Base-by-base conservation (phyloP, 495 filamentous ascomycete genomes). In the Neurospora tetraspora region DNA sequence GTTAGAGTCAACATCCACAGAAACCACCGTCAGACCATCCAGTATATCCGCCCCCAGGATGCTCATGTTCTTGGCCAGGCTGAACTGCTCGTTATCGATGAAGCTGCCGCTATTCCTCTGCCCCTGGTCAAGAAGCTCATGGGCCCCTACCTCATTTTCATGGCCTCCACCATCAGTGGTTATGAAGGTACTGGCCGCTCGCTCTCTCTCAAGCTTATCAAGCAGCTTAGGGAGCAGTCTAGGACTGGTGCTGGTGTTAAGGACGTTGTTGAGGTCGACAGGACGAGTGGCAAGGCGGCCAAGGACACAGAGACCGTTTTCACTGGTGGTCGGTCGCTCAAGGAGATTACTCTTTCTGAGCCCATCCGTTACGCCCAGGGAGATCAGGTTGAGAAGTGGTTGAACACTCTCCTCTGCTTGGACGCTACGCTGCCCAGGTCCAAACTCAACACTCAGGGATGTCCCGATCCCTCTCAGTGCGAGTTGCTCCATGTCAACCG, bases 121-220 rank as follows among this genome's bases (percentile, higher is more conserved):
- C 96, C 96, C 9, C 82, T 98, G 59, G 96, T 98, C 14, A 88
- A 91, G 74, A 98, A 97, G 79, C 86, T 99, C 39, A 93, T 99
- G 88, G 96, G 96, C 0, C 96, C 94, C n/a, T 99, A 98, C 81
- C 85, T 98, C 31, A 94, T 98, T 4, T 99, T 99, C 84, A 99
- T 99, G 96, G 94, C 96, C 5, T 98, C 96, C 2, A 99, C 96
- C 16, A 97, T 99, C 82, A 98, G 97, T 77, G 96, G 96, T 70
- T 99, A 99, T 78, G 96, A 99, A 83, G 96, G 96, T 74, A 99
- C 96, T 4, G 96, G 96, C 39, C 88, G 96, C 45, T 98, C 95
- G 2, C 86, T 99, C 2, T 98, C 96, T 4, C 82, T 99, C 53
- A 99, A 99, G 82, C 86, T 99, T 73, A 98, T 99, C 74, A 94